Evolutionary conservation across 2,329 filamentous ascomycete genomes (phyloP).

Genomic region (Curvularia sp.): DNA sequence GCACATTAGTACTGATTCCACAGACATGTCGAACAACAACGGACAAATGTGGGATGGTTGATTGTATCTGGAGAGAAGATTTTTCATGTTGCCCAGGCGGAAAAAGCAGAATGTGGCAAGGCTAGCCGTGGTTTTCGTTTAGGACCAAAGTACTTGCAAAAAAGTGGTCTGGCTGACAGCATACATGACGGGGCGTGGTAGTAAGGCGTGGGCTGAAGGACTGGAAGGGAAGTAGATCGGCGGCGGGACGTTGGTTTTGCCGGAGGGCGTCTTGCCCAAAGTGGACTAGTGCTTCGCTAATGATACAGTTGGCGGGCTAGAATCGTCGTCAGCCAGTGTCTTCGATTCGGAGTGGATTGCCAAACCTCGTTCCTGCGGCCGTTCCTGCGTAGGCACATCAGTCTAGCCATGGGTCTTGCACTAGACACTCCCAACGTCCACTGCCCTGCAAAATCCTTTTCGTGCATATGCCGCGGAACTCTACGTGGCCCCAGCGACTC

Average conservation of each 20-base stretch:
- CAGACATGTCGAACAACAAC: not conserved
- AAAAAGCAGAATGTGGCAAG: not conserved
- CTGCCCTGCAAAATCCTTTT: conserved; percentile 16
- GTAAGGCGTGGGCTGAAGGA: conserved; percentile 7
- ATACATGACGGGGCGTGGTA: conserved; percentile 6
- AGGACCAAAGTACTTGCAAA: not conserved
- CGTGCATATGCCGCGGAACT: conserved; percentile 22
- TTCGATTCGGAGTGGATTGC: conserved; percentile 7
- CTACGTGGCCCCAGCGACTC: conserved; percentile 28
- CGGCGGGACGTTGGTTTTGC: conserved; percentile 21
- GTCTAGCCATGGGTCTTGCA: conserved; percentile 20
- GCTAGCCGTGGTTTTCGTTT: not conserved
- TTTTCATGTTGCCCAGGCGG: not conserved
- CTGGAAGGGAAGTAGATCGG: conserved; percentile 15
- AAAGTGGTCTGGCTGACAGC: conserved; percentile 9
- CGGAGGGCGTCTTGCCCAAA: conserved; percentile 15
- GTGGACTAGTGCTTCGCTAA: conserved; percentile 10
- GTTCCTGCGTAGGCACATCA: conserved; percentile 23
- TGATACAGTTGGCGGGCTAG: conserved; percentile 17
- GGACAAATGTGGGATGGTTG: not conserved
- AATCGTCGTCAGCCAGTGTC: conserved; percentile 15
- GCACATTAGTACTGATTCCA: conserved; percentile 9
- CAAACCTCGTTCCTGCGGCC: conserved; percentile 24
- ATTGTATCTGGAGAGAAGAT: conserved; percentile 6
- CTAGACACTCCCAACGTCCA: conserved; percentile 20